Base-by-base conservation (phyloP, 345 rosid species). In the Eucalyptus lansdowneana region DNA sequence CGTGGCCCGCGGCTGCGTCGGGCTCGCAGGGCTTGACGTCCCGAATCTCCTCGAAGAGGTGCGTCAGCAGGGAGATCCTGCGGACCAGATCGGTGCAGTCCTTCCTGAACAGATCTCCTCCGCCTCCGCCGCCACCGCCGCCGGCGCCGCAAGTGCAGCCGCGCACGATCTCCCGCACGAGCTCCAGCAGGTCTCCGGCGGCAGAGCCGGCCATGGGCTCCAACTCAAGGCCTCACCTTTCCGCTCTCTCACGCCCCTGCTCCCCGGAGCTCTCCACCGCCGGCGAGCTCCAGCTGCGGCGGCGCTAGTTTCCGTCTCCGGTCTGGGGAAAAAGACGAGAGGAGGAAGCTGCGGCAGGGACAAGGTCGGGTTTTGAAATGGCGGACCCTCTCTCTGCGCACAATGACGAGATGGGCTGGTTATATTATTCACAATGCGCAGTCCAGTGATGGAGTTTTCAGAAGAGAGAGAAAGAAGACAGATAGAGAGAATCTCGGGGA, bases 21-120 rank as follows among this genome's bases (percentile, higher is more conserved):
- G 87, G 6, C 87, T 90, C 51, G 89, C 86, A 47, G 60, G 76
- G 40, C 31, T 76, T 49, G 88, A 42, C 92, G 88, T 96, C 98
- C 37, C 91, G 91, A 9, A 96, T 93, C 93, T 98, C 99, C 91
- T 97, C 99, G n/a, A 98, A 87, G 89, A 98, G 92, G 94, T 95
- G 95, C 89, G 94, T 93, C 91, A 98, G 90, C 51, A 95, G 92
- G 47, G 95, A 88, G 14, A 97, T 93, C 93, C 98, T 92, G 89
- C 99, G 92, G 53, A 94, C 94, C 90, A 97, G 99, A 97, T 97
- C 97, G 86, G 94, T 91, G 87, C 97, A 96, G 56, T 96, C 99
- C 91, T 93, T 97, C 92, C 91, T 94, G 88, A 98, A 96, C 87
- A 91, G 91, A 80, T 89, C 88, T 62, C 69, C 69, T 27, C 69